These are phyloP conservation scores for Thraustotheca clavata DNA, from an alignment of 352 stramenopile genomes.

Conservation along the genomic window DNA sequence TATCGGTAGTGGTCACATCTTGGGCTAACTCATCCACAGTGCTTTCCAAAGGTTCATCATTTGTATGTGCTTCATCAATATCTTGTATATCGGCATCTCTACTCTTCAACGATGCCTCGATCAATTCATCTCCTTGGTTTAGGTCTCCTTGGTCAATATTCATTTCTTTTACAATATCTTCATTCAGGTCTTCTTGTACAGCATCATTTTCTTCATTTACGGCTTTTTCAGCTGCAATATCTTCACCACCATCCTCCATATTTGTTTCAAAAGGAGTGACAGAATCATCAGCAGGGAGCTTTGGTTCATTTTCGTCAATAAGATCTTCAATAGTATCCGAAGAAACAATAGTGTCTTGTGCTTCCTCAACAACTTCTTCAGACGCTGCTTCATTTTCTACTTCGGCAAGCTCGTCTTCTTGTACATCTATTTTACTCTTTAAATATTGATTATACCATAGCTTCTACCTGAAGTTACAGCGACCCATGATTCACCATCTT, in stretches of 20 bases:
- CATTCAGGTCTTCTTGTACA: neutral
- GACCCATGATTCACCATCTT: neutral
- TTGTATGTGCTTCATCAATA: neutral
- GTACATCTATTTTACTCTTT: neutral
- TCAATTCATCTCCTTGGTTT: too few relatives aligned
- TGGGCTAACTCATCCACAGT: too few relatives aligned
- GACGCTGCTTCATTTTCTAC: neutral
- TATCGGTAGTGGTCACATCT: too few relatives aligned
- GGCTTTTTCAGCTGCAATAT: neutral
- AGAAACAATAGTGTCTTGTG: neutral
- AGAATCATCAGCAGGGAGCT: neutral
- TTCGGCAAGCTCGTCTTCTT: neutral
- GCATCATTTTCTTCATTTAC: neutral
- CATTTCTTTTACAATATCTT: neutral
- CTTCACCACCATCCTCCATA: neutral
- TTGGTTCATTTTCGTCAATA: neutral
- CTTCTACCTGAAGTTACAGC: neutral
- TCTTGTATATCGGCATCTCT: too few relatives aligned
- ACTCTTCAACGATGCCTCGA: too few relatives aligned
- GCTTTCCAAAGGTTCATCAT: neutral
- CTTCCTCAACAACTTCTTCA: neutral
- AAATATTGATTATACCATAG: neutral
- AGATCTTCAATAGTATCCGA: neutral
- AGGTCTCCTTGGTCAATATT: neutral
- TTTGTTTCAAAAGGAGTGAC: too few relatives aligned